Conservation (phyloP, 495 filamentous ascomycete species). For the Penicillium desertorum region DNA sequence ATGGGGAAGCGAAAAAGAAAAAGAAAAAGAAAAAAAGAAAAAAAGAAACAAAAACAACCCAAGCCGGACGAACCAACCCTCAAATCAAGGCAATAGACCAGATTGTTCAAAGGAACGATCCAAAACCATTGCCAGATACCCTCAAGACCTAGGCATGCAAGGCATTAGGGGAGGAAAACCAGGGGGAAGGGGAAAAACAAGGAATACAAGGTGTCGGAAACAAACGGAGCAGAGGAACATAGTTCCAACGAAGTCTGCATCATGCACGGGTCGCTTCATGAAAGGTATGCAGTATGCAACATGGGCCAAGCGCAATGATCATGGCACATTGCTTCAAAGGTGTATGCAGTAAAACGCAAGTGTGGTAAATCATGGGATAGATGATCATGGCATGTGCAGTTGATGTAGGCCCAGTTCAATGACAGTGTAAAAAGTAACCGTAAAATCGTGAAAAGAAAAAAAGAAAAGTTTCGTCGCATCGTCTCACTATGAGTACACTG, state of each 20-base stretch:
- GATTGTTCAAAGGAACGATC: constrained; percentile 7
- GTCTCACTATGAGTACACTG: constrained; percentile 48
- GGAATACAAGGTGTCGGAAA: constrained; percentile 20
- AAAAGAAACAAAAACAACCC: constrained; percentile 10
- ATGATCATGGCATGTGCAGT: constrained; percentile 35
- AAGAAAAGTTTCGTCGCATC: constrained; percentile 42
- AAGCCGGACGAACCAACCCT: neutral
- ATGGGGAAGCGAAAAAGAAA: constrained; percentile 23
- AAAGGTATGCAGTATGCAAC: constrained; percentile 26
- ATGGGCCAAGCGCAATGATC: constrained; percentile 20
- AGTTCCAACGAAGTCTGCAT: constrained; percentile 16
- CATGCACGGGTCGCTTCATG: constrained; percentile 20
- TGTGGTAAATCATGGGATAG: constrained; percentile 16
- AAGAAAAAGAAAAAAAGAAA: constrained; percentile 5
- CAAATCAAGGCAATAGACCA: constrained; percentile 9
- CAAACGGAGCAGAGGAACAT: constrained; percentile 10
- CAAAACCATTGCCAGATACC: constrained; percentile 13
- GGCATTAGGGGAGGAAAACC: constrained; percentile 7
- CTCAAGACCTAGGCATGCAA: constrained; percentile 9
- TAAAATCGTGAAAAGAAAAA: constrained; percentile 40
- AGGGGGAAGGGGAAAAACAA: constrained; percentile 4
- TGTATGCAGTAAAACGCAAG: constrained; percentile 17
- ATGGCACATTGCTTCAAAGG: constrained; percentile 25
- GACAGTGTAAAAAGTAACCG: constrained; percentile 39
- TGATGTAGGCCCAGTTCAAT: constrained; percentile 28